Base-by-base conservation (phyloP, 208 protist genomes). In the Blechomonas ayalai region DNA sequence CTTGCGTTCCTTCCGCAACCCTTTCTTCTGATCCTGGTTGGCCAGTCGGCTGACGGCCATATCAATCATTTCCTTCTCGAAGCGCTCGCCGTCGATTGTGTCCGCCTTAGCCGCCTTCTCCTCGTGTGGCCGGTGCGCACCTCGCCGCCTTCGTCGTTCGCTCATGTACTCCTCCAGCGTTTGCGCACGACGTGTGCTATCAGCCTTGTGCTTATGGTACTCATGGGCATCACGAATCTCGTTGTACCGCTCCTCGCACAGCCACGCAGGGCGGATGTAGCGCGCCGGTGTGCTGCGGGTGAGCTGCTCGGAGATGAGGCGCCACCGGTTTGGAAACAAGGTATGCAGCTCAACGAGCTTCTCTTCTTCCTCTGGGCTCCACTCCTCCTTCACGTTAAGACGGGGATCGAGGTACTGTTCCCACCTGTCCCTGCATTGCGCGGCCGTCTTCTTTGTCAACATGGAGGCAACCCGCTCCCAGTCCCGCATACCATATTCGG, bases 1-100 rank as follows among this genome's bases (percentile, higher is more conserved):
- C 69, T 99, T 96, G 37, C 98, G 83, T 27, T 97, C 97, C 71
- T 98, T 98, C 20, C 97, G 83, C 39, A 98, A 95, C 0, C 96
- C 96, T 51, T 99, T 99, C 76, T 99, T 99, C 29, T 98, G 97
- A 48, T 97, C 94, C 23, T 98, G 99, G 64, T 99, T 99, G 2
- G 98, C 98, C 12, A 99, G 80, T 50, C 98, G 93, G 25, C 98
- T 98, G n/a, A 97, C 79, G 0, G 98, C 97, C 68, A 99, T 97
- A 13, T 77, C 82, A 13, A 99, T 64, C 90, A 98, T 98, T 56
- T 99, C 97, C 54, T 98, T 97, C 57, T 99, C 94, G 58, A 97
- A 97, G 48, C 96, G 92, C 50, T 98, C 97, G 58, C 98, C 96
- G 67, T 99, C 95, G 9, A 98, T 75, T 1, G 97, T 90, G 72